phyloP scores from a whole-genome alignment of 768 basidiomycete species.

The Lentinula guzmanii region DNA sequence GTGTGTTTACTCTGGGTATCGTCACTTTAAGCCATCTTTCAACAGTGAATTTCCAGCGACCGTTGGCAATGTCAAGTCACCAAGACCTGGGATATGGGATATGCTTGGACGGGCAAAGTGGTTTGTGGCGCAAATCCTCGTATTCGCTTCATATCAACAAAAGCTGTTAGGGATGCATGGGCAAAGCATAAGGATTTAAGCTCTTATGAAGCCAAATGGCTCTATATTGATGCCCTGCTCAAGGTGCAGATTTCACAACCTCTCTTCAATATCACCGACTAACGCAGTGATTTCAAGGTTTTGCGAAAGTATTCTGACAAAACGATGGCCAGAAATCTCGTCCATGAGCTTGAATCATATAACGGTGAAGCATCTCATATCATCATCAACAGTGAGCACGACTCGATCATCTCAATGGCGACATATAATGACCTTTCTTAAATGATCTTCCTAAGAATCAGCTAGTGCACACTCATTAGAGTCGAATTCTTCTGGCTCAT shows the following conservation, averaged over 20 bases:
- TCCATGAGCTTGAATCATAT: constrained; percentile 74
- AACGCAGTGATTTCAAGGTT: constrained; percentile 40
- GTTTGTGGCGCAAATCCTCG: constrained; percentile 31
- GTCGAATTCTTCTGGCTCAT: constrained; percentile 66
- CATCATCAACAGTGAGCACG: constrained; percentile 53
- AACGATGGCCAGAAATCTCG: constrained; percentile 67
- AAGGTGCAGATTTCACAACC: constrained; percentile 41
- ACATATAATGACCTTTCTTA: neutral
- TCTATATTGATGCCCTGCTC: constrained; percentile 83
- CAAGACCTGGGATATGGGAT: constrained; percentile 84
- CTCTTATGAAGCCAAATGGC: constrained; percentile 75
- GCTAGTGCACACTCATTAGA: constrained; percentile 41
- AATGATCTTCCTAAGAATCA: neutral
- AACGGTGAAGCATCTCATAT: constrained; percentile 62
- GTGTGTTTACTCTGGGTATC: constrained; percentile 29
- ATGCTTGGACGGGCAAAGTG: constrained; percentile 93
- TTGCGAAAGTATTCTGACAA: constrained; percentile 80
- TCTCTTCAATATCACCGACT: neutral
- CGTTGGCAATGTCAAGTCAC: constrained; percentile 75
- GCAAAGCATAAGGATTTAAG: constrained; percentile 85
- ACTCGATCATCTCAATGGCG: neutral
- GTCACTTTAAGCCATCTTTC: neutral
- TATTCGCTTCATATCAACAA: neutral
- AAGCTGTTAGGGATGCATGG: constrained; percentile 79
- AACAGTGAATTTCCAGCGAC: constrained; percentile 53